Base-by-base conservation (phyloP, 257 asterid genomes). In the Solanum ossicruentum region DNA sequence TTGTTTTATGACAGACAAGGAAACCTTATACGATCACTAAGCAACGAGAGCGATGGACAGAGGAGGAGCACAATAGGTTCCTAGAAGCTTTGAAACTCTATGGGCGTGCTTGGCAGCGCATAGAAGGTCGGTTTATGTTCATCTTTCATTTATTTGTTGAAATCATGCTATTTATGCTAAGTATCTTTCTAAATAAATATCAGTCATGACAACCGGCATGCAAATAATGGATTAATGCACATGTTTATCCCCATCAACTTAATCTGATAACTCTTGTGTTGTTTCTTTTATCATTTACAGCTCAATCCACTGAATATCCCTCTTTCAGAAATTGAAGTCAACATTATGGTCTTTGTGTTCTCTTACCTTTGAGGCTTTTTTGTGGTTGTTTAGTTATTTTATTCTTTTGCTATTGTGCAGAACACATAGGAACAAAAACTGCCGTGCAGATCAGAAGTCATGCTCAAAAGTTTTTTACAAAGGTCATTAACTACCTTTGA, bases 391-490 rank as follows among this genome's bases (percentile, higher is more conserved):
- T 87, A 65, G 83, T 89, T 86, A 80, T 86, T 83, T 63, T 84
- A 36, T 21, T 36, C 82, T 82, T 88, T 86, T 91, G 91, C 90
- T 91, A 91, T 87, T 93, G 90, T 84, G 92, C 97, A 96, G 99
- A 96, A 91, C 96, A 96, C 88, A 91, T 96, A 86, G 99, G 99
- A 88, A 95, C 99, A 90, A 96, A 96, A 97, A 93, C 99, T 83
- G 99, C 99, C 80, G 99, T 96, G 95, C 98, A 96, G 97, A 96
- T 96, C 90, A 89, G 99, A 92, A 96, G 99, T 90, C 99, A 96
- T 92, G 99, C 99, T 79, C 99, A 96, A 88, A 96, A 96, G 89
- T 95, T 96, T 89, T 96, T 96, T 85, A 93, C 98, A 36, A 96
- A 96, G 99, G 99, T 96, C 87, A 89, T 88, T 84, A 85, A 86